Base-by-base conservation (phyloP, 2,329 filamentous ascomycete genomes). In the Raffaelea albimanens region DNA sequence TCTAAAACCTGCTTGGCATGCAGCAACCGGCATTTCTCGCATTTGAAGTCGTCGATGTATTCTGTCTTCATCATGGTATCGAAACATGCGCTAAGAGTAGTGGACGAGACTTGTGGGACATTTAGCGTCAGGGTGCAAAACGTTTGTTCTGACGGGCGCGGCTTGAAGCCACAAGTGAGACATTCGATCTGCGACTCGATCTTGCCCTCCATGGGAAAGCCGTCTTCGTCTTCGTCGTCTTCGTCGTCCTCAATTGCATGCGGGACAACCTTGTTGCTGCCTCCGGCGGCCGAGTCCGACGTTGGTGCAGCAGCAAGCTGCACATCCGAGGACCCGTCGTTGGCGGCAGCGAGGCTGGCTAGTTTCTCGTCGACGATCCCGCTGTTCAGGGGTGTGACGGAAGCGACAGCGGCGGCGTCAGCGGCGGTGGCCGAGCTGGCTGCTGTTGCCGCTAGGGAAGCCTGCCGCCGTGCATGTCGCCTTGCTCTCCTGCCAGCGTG, bases 171-270 rank as follows among this genome's bases (percentile, higher is more conserved):
- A 61, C 93, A 98, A 25, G 83, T 87, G 58, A 88, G 77, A 62
- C 93, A 98, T 64, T 96, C 86, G 49, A 96, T 88, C 62, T 95
- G 88, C n/a, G 90, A 95, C 61, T 96, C 89, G 50, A 93, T 81
- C 61, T 79, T 83, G 50, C 93, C 93, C 66, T 97, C 90, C 59
- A 98, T 82, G 0, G 93, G 91, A 58, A 97, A 97, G 0, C 87
- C 84, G 43, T 85, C 79, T 54, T 86, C 81, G 5, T 72, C 66
- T 21, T 73, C 71, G 29, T 66, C 63, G 5, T 65, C 59, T 2
- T 62, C 61, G 4, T 57, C 51, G 13, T 52, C 48, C 13, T 20
- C 20, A 9, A n/a, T n/a, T n/a, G 18, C 34, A 13, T 20, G 21
- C 14, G 36, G 23, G 38, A 22, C 22, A 5, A 13, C n/a, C 22